phyloP scores from a whole-genome alignment of 306 rosid genomes.

The Mimosa pudica region DNA sequence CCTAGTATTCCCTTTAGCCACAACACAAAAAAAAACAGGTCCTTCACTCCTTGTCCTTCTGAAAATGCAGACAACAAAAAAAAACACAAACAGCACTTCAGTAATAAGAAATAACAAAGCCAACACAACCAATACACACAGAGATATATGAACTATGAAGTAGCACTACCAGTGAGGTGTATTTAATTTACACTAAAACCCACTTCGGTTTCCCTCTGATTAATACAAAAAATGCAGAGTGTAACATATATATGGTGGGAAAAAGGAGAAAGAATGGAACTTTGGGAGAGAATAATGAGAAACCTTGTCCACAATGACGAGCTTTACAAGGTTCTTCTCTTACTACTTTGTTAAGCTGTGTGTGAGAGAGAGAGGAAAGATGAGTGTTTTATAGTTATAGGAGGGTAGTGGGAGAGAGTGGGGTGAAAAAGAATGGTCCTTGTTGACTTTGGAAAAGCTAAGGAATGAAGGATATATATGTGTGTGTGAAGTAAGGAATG shows the following conservation, averaged over 20 bases:
- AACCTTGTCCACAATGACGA: constrained; percentile 85
- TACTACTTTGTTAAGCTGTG: constrained; percentile 32
- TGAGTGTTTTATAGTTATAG: constrained; percentile 26
- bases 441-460: constrained; percentile 38
- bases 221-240: constrained; percentile 45
- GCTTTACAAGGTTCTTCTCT: constrained; percentile 46
- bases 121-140: constrained; percentile 29
- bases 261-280: constrained; percentile 34
- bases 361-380: neutral
- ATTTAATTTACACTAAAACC: constrained; percentile 37
- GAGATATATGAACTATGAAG: neutral
- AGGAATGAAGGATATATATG: constrained; percentile 22
- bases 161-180: constrained; percentile 18
- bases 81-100: constrained; percentile 32
- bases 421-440: constrained; percentile 27
- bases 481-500: neutral
- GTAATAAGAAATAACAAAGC: constrained; percentile 25
- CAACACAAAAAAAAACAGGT: neutral
- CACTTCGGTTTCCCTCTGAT: constrained; percentile 45
- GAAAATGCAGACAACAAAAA: constrained; percentile 26
- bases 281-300: constrained; percentile 54
- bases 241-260: constrained; percentile 50
- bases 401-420: neutral
- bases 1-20: neutral
- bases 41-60: constrained; percentile 34